phyloP scores from a whole-genome alignment of 495 filamentous ascomycete species.

The Paragyromitra xinjiangensis region DNA sequence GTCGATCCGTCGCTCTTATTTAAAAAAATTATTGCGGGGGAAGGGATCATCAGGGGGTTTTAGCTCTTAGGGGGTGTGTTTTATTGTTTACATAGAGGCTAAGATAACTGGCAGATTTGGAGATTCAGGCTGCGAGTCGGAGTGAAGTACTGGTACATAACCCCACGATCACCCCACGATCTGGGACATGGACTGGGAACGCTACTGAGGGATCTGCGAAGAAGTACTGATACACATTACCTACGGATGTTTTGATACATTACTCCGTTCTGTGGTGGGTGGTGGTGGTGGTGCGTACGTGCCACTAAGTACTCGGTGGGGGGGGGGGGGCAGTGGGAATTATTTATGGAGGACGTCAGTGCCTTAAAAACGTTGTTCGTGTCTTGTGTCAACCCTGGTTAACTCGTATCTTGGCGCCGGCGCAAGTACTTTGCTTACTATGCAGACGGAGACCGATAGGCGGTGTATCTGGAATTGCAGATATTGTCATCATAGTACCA shows the following conservation, averaged over 20 bases:
- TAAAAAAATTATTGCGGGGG: conserved; percentile 4
- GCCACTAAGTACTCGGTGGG: neutral
- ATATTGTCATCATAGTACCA: conserved; percentile 17
- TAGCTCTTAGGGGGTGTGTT: conserved; percentile 4
- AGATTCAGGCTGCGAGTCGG: conserved; percentile 10
- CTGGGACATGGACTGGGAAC: conserved; percentile 6
- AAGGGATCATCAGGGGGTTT: conserved; percentile 43
- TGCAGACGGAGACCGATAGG: conserved; percentile 25
- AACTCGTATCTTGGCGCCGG: conserved; percentile 1
- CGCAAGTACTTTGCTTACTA: conserved; percentile 9
- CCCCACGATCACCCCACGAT: conserved; percentile 32
- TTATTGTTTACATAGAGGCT: conserved; percentile 1
- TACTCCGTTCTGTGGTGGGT: neutral
- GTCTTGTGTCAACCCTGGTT: conserved; percentile 20
- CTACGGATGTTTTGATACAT: conserved; percentile 11
- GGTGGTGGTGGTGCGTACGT: neutral
- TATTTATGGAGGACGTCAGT: neutral
- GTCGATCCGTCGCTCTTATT: conserved; percentile 15
- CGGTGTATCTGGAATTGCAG: conserved; percentile 12
- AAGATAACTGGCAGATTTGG: conserved; percentile 8
- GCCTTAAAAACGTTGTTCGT: conserved; percentile 27
- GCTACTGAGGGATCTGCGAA: conserved; percentile 16
- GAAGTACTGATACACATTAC: conserved; percentile 20
- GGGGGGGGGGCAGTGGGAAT: neutral
- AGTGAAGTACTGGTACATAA: conserved; percentile 20